phyloP scores from a whole-genome alignment of 805 yeast species.

The Tetrapisispora arboricola region DNA sequence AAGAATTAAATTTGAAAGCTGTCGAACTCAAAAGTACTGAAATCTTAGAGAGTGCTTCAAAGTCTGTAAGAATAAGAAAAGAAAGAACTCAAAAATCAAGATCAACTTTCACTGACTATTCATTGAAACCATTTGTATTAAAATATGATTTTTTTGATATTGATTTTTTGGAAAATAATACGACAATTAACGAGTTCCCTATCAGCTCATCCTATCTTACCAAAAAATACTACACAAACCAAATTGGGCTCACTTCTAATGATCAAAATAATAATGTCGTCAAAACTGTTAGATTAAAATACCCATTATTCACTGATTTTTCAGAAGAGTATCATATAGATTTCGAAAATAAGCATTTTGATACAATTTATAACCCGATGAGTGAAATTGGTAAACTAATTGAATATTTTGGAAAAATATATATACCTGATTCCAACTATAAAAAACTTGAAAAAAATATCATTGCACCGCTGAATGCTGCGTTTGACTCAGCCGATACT shows the following conservation, averaged over 20 bases:
- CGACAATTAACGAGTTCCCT: constrained; percentile 4
- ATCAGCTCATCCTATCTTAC: constrained; percentile 11
- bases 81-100: neutral
- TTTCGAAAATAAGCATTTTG: constrained; percentile 9
- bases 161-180: constrained; percentile 4
- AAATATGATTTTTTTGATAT: constrained; percentile 16
- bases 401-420: constrained; percentile 19
- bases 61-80: neutral
- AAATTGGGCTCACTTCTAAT: no score
- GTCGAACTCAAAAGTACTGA: neutral
- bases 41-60: no score
- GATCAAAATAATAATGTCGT: neutral
- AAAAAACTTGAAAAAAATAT: constrained; percentile 6
- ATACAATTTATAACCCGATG: constrained; percentile 23
- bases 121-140: constrained; percentile 4
- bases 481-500: constrained; percentile 23
- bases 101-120: constrained; percentile 5
- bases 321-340: constrained; percentile 20
- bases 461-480: constrained; percentile 14
- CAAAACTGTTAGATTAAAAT: constrained; percentile 11
- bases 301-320: constrained; percentile 15
- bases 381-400: constrained; percentile 25
- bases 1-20: neutral
- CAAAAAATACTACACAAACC: constrained; percentile 6
- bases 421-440: constrained; percentile 15